These are phyloP conservation scores for Fusarium sp. DNA, from an alignment of 2,329 filamentous ascomycete species.

Conservation along the genomic window DNA sequence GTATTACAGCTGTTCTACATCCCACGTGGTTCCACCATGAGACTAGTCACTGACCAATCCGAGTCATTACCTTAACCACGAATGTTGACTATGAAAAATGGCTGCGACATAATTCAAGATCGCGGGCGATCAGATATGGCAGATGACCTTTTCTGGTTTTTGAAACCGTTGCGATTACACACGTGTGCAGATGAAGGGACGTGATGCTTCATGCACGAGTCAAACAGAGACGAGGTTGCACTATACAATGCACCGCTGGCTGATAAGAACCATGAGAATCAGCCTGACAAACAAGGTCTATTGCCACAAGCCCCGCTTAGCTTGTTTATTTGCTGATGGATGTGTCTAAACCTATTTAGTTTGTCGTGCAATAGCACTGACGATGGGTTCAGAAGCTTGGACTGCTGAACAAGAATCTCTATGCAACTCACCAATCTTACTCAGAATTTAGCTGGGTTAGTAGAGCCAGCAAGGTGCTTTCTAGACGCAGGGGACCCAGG, in stretches of 20 bases:
- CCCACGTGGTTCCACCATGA: slow-evolving; percentile 43
- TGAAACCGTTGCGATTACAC: background rate
- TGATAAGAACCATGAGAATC: background rate
- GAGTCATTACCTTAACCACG: slow-evolving; percentile 28
- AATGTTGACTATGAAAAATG: slow-evolving; percentile 19
- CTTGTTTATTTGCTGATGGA: too few relatives aligned
- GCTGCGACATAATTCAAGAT: background rate
- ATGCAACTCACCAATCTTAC: too few relatives aligned
- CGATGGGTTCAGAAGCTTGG: too few relatives aligned
- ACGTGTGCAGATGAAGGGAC: slow-evolving; percentile 20
- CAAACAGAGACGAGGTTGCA: background rate
- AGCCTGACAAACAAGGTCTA: background rate
- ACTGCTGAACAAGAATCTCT: too few relatives aligned
- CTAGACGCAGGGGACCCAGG: too few relatives aligned
- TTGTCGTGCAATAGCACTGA: too few relatives aligned
- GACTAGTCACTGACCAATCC: slow-evolving; percentile 33
- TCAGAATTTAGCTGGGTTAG: too few relatives aligned
- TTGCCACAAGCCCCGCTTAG: background rate
- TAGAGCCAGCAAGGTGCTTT: too few relatives aligned
- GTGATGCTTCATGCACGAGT: slow-evolving; percentile 7
- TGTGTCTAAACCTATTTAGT: too few relatives aligned
- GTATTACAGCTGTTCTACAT: slow-evolving; percentile 37
- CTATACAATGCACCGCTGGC: background rate
- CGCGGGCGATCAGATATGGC: background rate
- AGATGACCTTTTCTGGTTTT: background rate